Conservation (phyloP, 257 asterid species). For the Verbena officinalis region DNA sequence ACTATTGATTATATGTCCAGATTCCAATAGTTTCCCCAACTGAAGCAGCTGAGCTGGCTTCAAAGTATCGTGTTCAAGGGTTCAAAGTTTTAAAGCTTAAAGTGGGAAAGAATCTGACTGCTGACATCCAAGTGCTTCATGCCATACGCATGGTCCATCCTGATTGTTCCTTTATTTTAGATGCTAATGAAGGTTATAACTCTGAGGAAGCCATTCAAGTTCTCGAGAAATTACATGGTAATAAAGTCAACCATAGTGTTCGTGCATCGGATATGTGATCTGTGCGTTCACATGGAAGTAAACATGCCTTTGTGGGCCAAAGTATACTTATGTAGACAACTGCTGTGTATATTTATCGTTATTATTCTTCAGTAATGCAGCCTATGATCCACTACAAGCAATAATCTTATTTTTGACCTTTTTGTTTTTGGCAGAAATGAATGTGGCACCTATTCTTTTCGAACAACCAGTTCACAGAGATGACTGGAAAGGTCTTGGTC, state of each 20-base stretch:
- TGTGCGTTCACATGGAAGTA: neutral
- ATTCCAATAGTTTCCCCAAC: constrained; percentile 83
- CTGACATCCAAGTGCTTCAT: constrained; percentile 81
- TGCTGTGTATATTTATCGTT: neutral
- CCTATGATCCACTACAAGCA: neutral
- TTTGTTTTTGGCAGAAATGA: constrained; percentile 58
- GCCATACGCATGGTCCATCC: constrained; percentile 82
- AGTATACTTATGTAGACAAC: neutral
- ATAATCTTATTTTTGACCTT: constrained; percentile 4
- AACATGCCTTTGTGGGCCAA: neutral
- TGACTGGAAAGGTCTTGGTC: constrained; percentile 81
- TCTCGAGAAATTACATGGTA: constrained; percentile 78
- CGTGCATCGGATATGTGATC: neutral
- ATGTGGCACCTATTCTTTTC: constrained; percentile 75
- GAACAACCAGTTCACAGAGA: constrained; percentile 97
- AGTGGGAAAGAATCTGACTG: constrained; percentile 72
- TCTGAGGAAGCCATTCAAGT: constrained; percentile 81
- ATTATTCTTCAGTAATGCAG: neutral
- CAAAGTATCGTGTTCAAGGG: constrained; percentile 59
- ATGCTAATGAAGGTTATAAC: constrained; percentile 91
- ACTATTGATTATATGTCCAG: constrained; percentile 40
- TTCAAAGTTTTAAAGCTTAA: constrained; percentile 84
- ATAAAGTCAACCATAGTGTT: neutral
- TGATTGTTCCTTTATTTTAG: constrained; percentile 76
- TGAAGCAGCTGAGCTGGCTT: constrained; percentile 84